Conservation (phyloP, 2,329 filamentous ascomycete species). For the Pseudocercospora musae region DNA sequence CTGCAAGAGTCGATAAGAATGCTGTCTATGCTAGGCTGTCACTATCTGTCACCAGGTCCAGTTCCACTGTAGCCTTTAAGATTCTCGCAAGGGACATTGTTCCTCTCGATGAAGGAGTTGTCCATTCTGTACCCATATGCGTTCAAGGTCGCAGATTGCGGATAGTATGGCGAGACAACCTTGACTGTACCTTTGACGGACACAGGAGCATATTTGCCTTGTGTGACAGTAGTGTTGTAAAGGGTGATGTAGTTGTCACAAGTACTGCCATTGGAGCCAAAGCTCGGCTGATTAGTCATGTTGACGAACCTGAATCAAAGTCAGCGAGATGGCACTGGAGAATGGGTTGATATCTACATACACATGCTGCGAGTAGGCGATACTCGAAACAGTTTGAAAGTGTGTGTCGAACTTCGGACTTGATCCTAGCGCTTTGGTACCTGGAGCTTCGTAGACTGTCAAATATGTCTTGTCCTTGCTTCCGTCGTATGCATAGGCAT, state of each 20-base stretch:
- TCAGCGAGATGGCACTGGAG: not conserved
- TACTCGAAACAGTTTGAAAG: slow-evolving; percentile 3
- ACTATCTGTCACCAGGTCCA: slow-evolving; percentile 5
- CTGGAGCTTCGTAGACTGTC: slow-evolving; percentile 6
- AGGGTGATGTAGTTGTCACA: slow-evolving; percentile 18
- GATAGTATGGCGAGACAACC: slow-evolving; percentile 14
- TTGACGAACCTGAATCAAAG: slow-evolving; percentile 9
- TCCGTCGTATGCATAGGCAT: slow-evolving; percentile 11
- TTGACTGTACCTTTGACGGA: slow-evolving; percentile 10
- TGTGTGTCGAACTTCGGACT: slow-evolving; percentile 6
- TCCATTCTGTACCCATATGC: slow-evolving; percentile 12
- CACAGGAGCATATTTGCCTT: slow-evolving; percentile 11
- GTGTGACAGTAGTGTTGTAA: slow-evolving; percentile 14
- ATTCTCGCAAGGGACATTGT: slow-evolving; percentile 9
- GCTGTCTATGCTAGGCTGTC: not conserved
- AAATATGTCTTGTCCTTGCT: slow-evolving; percentile 5
- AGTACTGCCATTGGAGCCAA: slow-evolving; percentile 1
- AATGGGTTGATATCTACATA: not conserved
- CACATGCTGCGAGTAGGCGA: slow-evolving; percentile 9
- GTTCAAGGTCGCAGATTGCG: slow-evolving; percentile 1
- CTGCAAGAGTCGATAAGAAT: not conserved
- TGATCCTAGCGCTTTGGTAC: slow-evolving; percentile 3
- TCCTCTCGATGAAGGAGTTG: slow-evolving; percentile 14
- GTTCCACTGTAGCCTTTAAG: slow-evolving; percentile 14
- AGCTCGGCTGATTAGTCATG: slow-evolving; percentile 18